Percentiles rank a stretch among this genome's conserved stretches.
These are phyloP conservation scores for Chaetomiaceae sp. DNA, from an alignment of 2,329 filamentous ascomycete genomes.

Conservation along the genomic window DNA sequence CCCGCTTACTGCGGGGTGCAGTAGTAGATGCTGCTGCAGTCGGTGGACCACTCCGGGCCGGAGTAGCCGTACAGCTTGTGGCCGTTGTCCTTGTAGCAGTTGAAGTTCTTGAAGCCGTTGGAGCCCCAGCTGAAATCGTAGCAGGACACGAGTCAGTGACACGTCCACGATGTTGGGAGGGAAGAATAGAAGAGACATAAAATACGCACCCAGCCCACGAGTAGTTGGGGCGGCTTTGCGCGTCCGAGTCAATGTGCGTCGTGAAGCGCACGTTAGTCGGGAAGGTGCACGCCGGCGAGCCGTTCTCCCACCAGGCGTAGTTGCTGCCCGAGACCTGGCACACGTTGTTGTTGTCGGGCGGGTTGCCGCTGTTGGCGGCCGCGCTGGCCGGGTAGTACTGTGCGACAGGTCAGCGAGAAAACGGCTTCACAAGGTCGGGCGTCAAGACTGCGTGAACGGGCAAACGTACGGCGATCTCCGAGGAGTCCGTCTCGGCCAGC, in stretches of 20 bases:
- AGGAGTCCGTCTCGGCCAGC: background rate
- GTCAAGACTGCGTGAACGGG: background rate
- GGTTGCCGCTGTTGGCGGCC: constrained; percentile 1
- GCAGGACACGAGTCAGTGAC: background rate
- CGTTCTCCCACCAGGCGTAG: constrained; percentile 9
- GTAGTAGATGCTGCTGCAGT: constrained; percentile 2
- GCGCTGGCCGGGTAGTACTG: constrained; percentile 7
- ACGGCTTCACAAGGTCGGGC: too few species aligned
- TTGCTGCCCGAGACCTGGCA: constrained; percentile 2
- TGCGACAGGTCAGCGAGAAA: background rate
- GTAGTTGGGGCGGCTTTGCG: constrained; percentile 1
- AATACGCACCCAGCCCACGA: constrained; percentile 10
- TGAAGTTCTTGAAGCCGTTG: constrained; percentile 10
- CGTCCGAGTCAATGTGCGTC: constrained; percentile 5
- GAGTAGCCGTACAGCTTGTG: background rate
- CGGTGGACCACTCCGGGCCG: constrained; percentile 1
- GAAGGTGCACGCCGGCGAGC: constrained; percentile 1
- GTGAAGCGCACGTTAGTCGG: background rate
- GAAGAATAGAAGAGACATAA: too few species aligned
- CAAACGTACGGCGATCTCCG: background rate
- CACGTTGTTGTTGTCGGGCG: background rate
- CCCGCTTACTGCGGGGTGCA: constrained; percentile 4
- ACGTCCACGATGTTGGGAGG: background rate
- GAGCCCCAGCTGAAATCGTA: constrained; percentile 1
- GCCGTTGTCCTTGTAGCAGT: constrained; percentile 9